phyloP scores from a whole-genome alignment of 352 stramenopile genomes.

The Globisporangium nodosum region DNA sequence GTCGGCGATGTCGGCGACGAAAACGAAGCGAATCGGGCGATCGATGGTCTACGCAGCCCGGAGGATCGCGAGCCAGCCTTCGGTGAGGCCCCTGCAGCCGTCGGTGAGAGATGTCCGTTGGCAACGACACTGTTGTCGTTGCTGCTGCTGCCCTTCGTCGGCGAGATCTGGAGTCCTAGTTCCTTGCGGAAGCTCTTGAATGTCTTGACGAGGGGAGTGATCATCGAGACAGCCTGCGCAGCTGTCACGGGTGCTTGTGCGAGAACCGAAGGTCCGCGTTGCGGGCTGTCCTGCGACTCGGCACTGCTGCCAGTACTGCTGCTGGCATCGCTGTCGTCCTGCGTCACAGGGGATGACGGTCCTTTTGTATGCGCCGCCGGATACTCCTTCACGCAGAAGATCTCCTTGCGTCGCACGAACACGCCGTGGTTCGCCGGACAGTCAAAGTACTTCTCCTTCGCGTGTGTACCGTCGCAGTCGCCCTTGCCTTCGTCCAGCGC shows the following conservation, averaged over 20 bases:
- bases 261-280: constrained; percentile 4
- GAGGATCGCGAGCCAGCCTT: constrained; percentile 4
- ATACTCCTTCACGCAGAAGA: constrained; percentile 41
- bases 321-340: constrained; percentile 36
- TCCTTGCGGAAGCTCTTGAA: constrained; percentile 64
- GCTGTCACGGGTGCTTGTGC: not conserved
- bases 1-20: not conserved
- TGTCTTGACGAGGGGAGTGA: constrained; percentile 35
- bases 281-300: constrained; percentile 12
- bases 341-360: constrained; percentile 33
- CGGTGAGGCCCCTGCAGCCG: not conserved
- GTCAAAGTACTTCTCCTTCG: constrained; percentile 50
- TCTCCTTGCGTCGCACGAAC: constrained; percentile 63
- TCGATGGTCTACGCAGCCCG: constrained; percentile 8
- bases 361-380: constrained; percentile 22
- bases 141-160: constrained; percentile 9
- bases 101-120: not conserved
- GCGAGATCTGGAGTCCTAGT: constrained; percentile 21
- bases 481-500: constrained; percentile 60
- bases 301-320: constrained; percentile 29
- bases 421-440: constrained; percentile 43
- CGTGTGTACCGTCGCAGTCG: constrained; percentile 39
- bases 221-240: constrained; percentile 8
- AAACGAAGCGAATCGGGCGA: constrained; percentile 7
- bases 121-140: not conserved